Base-by-base conservation (phyloP, 78 protist species). In the Isochrysis galbana region DNA sequence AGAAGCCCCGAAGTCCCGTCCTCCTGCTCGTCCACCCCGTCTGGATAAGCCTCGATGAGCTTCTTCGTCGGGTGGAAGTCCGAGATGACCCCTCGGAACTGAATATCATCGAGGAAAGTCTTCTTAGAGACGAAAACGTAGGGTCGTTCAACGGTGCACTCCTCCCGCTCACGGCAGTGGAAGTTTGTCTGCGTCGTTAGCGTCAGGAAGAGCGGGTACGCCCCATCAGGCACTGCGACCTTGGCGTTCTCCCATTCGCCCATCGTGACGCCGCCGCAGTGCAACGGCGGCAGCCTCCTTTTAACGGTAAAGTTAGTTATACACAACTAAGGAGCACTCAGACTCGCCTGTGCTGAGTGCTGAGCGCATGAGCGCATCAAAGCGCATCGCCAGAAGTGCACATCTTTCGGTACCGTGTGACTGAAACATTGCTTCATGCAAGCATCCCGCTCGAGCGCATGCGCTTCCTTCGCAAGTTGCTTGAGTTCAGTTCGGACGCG, bases 21-120 rank as follows among this genome's bases (percentile, higher is more conserved):
- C 74, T 61, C 74, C 61, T 51, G 61, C 61, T 19, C 61, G 61
- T 70, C 72, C 32, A 61, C 89, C 11, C 39, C 70, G 55, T 23
- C 69, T 51, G 47, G 17, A 46, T 80, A 91, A 25, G n/a, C 17
- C 5, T 80, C 36, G 55, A 91, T 38, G 38, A 19, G 0, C n/a
- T 45, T 25, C 45, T 82, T 80, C 42, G 21, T 5, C 36, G 72
- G 46, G 34, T 84, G 74, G 80, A 87, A 91, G 41, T 91, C 94
- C 39, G 89, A 77, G 45, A 84, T 84, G 69, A 19, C 67, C 45
- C 94, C 94, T 0, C 77, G 69, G 84, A 84, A 82, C 55, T 91
- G 82, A 55, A 91, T 84, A 25, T 83, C 90, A 21, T 51, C 54
- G 44, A 91, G 86, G 38, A 91, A 34, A 5, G 36, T 36, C 78